A percentile compares a stretch with the other conserved stretches of the same genome.
Evolutionary conservation across 495 filamentous ascomycete species (phyloP).

Genomic region (Astrocystis sublimbata): DNA sequence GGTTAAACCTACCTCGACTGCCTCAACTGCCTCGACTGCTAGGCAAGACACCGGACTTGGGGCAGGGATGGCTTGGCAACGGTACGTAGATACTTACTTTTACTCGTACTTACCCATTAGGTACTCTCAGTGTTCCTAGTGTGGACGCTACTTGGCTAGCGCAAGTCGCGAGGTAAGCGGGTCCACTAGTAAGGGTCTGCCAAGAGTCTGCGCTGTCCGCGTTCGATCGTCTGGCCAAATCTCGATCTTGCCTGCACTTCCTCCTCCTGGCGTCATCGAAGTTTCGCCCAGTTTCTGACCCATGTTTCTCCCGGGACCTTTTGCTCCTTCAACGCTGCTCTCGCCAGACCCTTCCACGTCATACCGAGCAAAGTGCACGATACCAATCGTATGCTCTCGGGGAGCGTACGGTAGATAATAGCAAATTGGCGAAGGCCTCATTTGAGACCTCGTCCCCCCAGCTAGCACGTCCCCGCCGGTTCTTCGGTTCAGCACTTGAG

Average conservation of each 20-base stretch:
- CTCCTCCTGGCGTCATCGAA: background rate
- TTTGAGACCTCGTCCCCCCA: background rate
- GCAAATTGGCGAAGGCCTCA: background rate
- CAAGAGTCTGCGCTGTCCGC: background rate
- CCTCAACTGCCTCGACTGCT: too few species aligned
- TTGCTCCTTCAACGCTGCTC: constrained; percentile 8
- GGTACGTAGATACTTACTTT: too few species aligned
- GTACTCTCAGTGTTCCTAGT: too few species aligned
- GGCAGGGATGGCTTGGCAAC: too few species aligned
- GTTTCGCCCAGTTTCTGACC: background rate
- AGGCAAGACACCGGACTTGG: too few species aligned
- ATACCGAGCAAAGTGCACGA: background rate
- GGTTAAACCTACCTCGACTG: too few species aligned
- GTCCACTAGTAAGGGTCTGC: background rate
- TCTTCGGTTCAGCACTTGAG: background rate
- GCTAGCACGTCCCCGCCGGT: background rate
- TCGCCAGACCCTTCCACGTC: constrained; percentile 3
- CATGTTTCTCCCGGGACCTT: constrained; percentile 10
- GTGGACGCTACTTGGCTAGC: background rate
- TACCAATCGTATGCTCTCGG: background rate
- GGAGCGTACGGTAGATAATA: too few species aligned
- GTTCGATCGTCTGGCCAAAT: constrained; percentile 21
- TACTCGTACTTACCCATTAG: too few species aligned
- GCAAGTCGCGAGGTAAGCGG: background rate
- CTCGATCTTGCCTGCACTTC: constrained; percentile 13